Evolutionary conservation across 495 filamentous ascomycete species (phyloP), one percentile per base, ranked within the genome.

Genomic region (Hypoxylon lenormandii): DNA sequence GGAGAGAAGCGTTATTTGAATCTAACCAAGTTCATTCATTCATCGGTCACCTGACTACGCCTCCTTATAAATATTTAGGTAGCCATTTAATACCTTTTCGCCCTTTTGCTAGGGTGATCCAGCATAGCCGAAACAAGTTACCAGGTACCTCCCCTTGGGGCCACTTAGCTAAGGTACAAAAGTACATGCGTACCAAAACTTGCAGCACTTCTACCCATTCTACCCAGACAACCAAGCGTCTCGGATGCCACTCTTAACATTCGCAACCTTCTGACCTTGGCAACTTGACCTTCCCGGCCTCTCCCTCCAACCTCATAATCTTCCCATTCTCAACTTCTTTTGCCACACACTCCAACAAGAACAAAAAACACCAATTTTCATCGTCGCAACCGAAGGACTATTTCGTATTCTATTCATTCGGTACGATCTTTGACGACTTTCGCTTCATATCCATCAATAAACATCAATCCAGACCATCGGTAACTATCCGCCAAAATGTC

Each of bases 401-500:
- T 49, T 53, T 12, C n/a, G 7, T 60, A 53, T 18, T 43, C 15
- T 18, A 71, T 66, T 71, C 54, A 70, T 59, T 59, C 48, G 18
- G 22, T 36, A 52, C 30, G 22, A 19, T 11, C 13, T 54, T 56
- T 53, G 28, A 49, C 53, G 18, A 63, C 48, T 48, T 21, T 26
- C 19, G 30, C 48, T 55, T 55, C 48, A 16, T n/a, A n/a, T 59
- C 47, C 26, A 18, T 61, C 19, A 22, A 53, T 30, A 45, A 37
- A 50, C 42, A 16, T 6, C 57, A 56, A 60, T 50, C 54, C 67
- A 3, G 40, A 56, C 64, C 58, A 64, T 57, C 52, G 10, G 50
- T 72, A 49, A 47, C 23, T n/a, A 59, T 47, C 55, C 16, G 57
- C 73, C 78, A 85, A 71, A 65, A 91, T 92, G 90, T 84, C 90